These are phyloP conservation scores for Pholiota microspora DNA, from an alignment of 768 basidiomycete species.

Conservation along the genomic window DNA sequence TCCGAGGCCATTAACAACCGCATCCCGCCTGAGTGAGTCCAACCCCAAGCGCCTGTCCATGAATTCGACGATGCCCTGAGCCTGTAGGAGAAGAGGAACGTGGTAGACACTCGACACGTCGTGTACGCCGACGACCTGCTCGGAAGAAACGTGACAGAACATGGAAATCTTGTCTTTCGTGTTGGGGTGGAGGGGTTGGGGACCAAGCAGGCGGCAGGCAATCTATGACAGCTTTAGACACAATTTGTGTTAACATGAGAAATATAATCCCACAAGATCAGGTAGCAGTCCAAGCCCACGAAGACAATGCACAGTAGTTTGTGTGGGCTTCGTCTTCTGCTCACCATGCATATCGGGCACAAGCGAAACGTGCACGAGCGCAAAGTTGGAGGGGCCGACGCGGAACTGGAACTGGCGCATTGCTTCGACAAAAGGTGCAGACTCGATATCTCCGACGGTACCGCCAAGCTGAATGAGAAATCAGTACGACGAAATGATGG, in stretches of 20 bases:
- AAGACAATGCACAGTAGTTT: conserved; percentile 92
- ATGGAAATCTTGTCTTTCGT: conserved; percentile 97
- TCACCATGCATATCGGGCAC: conserved; percentile 99
- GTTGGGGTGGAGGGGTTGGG: conserved; percentile 74
- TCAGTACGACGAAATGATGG: no score
- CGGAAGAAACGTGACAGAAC: conserved; percentile 94
- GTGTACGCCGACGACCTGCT: conserved; percentile 93
- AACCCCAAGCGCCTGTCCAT: conserved; percentile 83
- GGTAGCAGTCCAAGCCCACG: conserved; percentile 91
- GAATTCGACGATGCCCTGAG: conserved; percentile 89
- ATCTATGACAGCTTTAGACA: conserved; percentile 50
- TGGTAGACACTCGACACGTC: conserved; percentile 97
- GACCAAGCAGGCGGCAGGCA: conserved; percentile 84
- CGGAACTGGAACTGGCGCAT: conserved; percentile 99
- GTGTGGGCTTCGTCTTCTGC: conserved; percentile 98
- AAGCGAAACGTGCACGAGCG: conserved; percentile 93
- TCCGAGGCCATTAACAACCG: neutral
- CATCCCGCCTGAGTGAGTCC: conserved; percentile 23
- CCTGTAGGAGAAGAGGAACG: conserved; percentile 87
- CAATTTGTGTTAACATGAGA: neutral
- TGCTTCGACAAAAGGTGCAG: conserved; percentile 96
- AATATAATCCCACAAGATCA: conserved; percentile 67
- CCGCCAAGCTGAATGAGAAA: conserved; percentile 98
- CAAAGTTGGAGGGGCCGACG: conserved; percentile 95
- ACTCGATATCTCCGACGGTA: conserved; percentile 98